These are phyloP conservation scores for Tetrapyrgos nigripes DNA, from an alignment of 1,284 basidiomycete species.

Conservation along the genomic window DNA sequence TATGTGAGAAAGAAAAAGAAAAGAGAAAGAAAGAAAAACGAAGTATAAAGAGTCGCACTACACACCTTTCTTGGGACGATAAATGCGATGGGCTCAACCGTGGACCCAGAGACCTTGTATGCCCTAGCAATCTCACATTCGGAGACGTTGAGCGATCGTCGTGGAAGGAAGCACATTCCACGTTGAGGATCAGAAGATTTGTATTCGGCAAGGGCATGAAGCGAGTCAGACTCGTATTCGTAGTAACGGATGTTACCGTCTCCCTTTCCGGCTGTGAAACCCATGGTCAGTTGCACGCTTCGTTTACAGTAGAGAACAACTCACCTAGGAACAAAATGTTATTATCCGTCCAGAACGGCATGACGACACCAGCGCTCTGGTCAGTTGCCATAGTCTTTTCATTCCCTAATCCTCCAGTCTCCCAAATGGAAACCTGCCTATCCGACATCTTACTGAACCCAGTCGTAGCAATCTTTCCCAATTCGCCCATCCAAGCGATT, in stretches of 20 bases:
- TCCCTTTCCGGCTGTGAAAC: slow-evolving; percentile 71
- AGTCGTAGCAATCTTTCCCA: slow-evolving; percentile 89
- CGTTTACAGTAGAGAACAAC: slow-evolving; percentile 20
- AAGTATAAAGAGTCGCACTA: slow-evolving; percentile 17
- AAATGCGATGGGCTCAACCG: slow-evolving; percentile 91
- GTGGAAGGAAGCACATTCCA: slow-evolving; percentile 95
- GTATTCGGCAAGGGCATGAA: slow-evolving; percentile 86
- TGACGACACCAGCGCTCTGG: slow-evolving; percentile 90
- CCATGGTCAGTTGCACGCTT: slow-evolving; percentile 5
- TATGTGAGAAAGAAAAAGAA: too few relatives aligned
- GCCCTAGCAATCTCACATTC: slow-evolving; percentile 97
- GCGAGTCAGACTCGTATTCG: slow-evolving; percentile 79
- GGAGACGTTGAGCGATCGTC: slow-evolving; percentile 84
- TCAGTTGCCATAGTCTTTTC: slow-evolving; percentile 84
- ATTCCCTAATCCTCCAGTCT: slow-evolving; percentile 73
- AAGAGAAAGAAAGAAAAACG: slow-evolving; percentile 5
- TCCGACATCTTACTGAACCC: slow-evolving; percentile 97
- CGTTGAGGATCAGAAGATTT: slow-evolving; percentile 93
- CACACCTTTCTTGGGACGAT: slow-evolving; percentile 89
- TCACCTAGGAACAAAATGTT: slow-evolving; percentile 90
- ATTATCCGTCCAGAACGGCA: slow-evolving; percentile 98
- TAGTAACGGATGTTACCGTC: slow-evolving; percentile 97
- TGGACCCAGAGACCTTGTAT: slow-evolving; percentile 84
- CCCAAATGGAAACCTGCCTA: slow-evolving; percentile 90
- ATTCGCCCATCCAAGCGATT: slow-evolving; percentile 91